Percentiles rank a stretch among this genome's conserved stretches.
Conservation (phyloP, 805 yeast species). For the Teunomyces kruisii region DNA sequence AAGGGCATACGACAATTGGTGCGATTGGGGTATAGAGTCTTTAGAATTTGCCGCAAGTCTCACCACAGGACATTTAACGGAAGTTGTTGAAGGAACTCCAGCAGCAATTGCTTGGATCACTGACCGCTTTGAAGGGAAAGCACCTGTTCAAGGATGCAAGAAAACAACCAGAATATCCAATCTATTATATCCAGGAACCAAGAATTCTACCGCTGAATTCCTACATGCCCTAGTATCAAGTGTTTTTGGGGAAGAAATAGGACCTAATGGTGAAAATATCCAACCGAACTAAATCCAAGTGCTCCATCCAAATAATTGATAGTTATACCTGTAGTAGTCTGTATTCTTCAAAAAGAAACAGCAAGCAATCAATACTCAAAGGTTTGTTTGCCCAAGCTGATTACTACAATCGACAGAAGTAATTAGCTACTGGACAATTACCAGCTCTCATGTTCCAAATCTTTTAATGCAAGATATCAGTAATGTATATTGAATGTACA, state of each 20-base stretch:
- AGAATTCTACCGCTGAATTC: background rate
- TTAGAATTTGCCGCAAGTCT: conserved; percentile 7
- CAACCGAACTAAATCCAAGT: no score
- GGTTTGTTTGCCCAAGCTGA: no score
- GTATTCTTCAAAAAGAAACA: no score
- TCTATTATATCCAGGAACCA: conserved; percentile 45
- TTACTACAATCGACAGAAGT: no score
- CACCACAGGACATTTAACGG: conserved; percentile 15
- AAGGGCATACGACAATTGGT: conserved; percentile 10
- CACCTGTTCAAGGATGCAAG: conserved; percentile 17
- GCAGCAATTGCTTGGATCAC: conserved; percentile 19
- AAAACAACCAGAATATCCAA: conserved; percentile 42
- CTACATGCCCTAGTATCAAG: background rate
- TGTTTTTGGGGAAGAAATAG: background rate
- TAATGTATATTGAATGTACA: no score
- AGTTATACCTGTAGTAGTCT: no score
- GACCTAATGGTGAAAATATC: background rate
- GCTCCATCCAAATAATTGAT: no score
- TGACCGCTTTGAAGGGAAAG: conserved; percentile 13
- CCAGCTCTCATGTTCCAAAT: no score
- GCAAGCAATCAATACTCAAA: no score
- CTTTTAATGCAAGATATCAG: no score
- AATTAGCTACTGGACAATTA: no score
- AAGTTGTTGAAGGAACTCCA: conserved; percentile 12
- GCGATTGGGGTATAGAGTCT: conserved; percentile 8